These are phyloP conservation scores for Astrephomene gubernaculifera DNA, from an alignment of 139 green algal species.

Conservation along the genomic window DNA sequence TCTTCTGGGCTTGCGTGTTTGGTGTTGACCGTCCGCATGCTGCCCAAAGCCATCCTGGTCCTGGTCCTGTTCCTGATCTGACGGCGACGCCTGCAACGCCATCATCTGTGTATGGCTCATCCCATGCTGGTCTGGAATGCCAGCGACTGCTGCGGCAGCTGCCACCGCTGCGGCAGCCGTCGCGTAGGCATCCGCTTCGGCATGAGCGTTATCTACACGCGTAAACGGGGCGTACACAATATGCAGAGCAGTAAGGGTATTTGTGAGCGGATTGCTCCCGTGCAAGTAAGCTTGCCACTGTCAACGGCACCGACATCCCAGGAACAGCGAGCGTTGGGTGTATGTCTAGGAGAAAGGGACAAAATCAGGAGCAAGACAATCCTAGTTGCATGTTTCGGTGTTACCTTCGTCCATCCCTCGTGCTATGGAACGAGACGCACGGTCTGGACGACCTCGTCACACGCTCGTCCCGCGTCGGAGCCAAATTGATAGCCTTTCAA, in stretches of 20 bases:
- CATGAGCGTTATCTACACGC: neutral
- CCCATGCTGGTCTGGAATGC: neutral
- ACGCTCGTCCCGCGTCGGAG: constrained; percentile 12
- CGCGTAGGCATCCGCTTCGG: neutral
- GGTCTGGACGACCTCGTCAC: constrained; percentile 20
- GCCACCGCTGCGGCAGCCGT: constrained; percentile 7
- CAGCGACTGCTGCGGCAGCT: constrained; percentile 17
- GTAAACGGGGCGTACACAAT: no score
- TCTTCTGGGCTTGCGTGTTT: neutral
- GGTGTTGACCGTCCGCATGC: neutral
- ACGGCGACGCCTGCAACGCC: neutral
- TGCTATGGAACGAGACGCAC: no score
- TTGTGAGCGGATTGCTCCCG: no score
- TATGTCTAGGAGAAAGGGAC: no score
- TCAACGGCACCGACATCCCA: no score
- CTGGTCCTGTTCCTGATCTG: neutral
- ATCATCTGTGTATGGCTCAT: neutral
- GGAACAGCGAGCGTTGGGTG: no score
- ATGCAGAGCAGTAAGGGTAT: no score
- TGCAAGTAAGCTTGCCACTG: no score
- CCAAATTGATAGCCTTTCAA: no score
- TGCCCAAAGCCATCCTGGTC: neutral
- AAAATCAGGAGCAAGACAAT: no score
- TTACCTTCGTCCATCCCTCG: no score
- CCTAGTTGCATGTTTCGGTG: no score